Base-by-base conservation (phyloP, 139 green algal species). In the Tetradesmus obliquus region DNA sequence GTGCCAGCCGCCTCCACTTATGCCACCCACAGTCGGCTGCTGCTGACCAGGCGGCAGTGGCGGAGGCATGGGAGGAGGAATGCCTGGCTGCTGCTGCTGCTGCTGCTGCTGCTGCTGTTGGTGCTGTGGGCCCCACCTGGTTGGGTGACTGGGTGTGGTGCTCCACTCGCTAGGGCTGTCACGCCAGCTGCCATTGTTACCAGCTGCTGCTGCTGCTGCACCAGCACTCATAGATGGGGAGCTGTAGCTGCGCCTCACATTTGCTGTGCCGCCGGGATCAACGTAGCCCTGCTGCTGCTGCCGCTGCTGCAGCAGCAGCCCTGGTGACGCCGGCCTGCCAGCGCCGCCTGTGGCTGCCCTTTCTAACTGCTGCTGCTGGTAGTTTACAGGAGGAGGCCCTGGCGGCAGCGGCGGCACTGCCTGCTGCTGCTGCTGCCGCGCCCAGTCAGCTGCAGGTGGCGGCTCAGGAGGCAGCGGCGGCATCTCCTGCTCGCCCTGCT, bases 391-490 rank as follows among this genome's bases (percentile, higher is more conserved):
- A 0, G 83, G 55, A 2, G 55, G 55, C 5, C 66, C 86, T 17
- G 84, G n/a, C 7, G 57, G 57, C 57, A 79, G 10, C 8, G 84
- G 32, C 2, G 53, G 84, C 57, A 24, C 22, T 2, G 10, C n/a
- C 57, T 91, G 74, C 69, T 85, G 71, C 76, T 91, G 88, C 88
- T 81, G 88, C 20, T 57, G 51, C 45, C 51, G 51, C 2, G 74
- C n/a, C 84, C 85, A 82, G 20, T 82, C 85, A 90, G 32, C 86
- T 69, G 86, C 71, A 19, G 86, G 86, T 15, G 86, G 86, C 4
- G 86, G 86, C 15, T 90, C 86, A 13, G 86, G 86, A 3, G 86
- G 86, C 51, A 90, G 86, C 19, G 86, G 86, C 17, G 86, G 86
- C 69, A 83, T 51, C 3, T 81, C 55, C 69, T 90, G 51, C 53